Base-by-base conservation (phyloP, 306 rosid species). In the Cucurbita moschata region DNA sequence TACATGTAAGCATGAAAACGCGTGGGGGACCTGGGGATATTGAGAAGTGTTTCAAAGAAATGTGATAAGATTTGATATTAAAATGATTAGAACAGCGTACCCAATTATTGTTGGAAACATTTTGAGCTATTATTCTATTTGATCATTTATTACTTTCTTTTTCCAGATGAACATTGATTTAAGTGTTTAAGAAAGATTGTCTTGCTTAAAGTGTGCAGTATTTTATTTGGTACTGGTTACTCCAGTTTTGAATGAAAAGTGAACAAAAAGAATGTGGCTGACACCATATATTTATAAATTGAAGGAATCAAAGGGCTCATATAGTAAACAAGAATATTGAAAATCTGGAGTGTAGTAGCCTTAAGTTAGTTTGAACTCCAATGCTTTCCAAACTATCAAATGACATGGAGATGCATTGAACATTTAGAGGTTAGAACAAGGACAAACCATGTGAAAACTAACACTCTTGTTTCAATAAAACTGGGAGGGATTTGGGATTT, bases 381-480 rank as follows among this genome's bases (percentile, higher is more conserved):
- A 23, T 63, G 50, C 52, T 14, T 66, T 21, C 46, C 38, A 43
- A 43, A 18, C 72, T 23, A 66, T 66, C 71, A 18, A 42, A 65
- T 65, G 0, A 9, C 52, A 64, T 40, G 35, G 53, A 19, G n/a
- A 23, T 39, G 30, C 38, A 15, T 13, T 8, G 21, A 40, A 64
- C 42, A 64, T 9, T 66, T 66, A 44, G 38, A 62, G 23, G 72
- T 68, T 68, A 68, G 57, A 68, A 68, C 57, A 68, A 68, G 73
- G 12, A 49, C 21, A 69, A 69, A 69, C 26, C 42, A 49, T 26
- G 46, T 50, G 56, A 14, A 30, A 49, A 26, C 74, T 69, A 26
- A 69, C 46, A 69, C 44, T 47, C 58, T 30, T 23, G 30, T 50
- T 26, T 69, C 7, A 69, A 50, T 69, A 35, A 69, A 70, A 30